These are phyloP conservation scores for Eucalyptus brandiana DNA, from an alignment of 345 rosid genomes.

Conservation along the genomic window DNA sequence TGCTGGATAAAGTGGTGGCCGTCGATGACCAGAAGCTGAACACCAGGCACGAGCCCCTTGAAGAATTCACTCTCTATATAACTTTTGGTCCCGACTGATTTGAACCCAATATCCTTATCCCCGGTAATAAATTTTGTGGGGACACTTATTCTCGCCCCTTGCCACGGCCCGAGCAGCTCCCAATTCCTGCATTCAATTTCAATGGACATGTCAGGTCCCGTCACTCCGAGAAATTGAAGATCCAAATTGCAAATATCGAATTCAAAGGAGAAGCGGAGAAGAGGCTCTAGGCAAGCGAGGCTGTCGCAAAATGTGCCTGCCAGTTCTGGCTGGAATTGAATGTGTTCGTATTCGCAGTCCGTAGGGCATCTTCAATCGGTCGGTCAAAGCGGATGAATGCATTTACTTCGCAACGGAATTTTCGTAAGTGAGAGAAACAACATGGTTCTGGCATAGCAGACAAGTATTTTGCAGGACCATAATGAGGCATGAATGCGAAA, in stretches of 20 bases:
- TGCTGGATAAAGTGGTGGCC: slow-evolving; percentile 9
- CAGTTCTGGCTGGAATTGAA: neutral
- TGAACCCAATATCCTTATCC: slow-evolving; percentile 4
- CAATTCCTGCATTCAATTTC: neutral
- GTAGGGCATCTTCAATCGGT: neutral
- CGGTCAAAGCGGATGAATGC: neutral
- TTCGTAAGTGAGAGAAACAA: neutral
- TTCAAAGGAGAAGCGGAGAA: neutral
- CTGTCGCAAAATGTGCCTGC: neutral
- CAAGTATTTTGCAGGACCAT: neutral
- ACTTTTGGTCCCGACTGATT: neutral
- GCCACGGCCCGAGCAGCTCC: slow-evolving; percentile 9
- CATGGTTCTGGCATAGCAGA: neutral
- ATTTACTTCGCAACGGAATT: neutral
- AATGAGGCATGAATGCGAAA: neutral
- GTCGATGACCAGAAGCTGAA: neutral
- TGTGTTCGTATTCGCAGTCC: neutral
- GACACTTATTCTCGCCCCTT: slow-evolving; percentile 1
- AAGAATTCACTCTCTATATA: neutral
- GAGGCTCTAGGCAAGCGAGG: neutral
- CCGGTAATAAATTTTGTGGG: slow-evolving; percentile 3
- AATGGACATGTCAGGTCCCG: neutral
- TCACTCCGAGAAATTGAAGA: neutral
- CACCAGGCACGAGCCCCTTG: slow-evolving; percentile 2
- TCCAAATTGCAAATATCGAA: neutral